Conservation (phyloP, 208 protist species). For the Trypanosoma boissoni region DNA sequence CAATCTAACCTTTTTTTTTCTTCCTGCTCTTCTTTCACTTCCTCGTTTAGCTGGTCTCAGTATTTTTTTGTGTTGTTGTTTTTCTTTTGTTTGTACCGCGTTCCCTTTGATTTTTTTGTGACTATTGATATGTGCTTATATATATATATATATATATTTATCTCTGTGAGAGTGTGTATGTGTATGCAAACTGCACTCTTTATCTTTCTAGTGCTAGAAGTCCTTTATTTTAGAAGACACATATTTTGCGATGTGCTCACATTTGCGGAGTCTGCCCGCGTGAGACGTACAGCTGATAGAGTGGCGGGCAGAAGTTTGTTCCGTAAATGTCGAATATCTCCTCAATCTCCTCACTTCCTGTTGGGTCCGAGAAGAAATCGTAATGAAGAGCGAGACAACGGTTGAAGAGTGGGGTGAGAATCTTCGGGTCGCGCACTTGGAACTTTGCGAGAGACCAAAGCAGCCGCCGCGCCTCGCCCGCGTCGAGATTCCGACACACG, state of each 20-base stretch:
- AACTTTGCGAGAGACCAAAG: constrained; percentile 90
- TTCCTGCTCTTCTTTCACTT: constrained; percentile 2
- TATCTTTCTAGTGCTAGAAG: not conserved
- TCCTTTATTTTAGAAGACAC: not conserved
- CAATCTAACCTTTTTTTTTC: constrained; percentile 5
- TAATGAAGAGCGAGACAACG: constrained; percentile 84
- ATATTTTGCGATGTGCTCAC: not conserved
- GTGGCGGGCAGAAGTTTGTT: constrained; percentile 73
- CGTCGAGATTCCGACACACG: constrained; percentile 80
- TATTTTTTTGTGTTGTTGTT: not conserved
- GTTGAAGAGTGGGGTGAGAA: constrained; percentile 84
- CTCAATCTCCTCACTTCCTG: constrained; percentile 88
- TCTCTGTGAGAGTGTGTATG: too few relatives aligned
- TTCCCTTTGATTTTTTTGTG: not conserved
- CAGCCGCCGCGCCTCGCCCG: constrained; percentile 71
- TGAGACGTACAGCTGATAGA: constrained; percentile 89
- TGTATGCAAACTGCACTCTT: not conserved
- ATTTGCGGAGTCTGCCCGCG: constrained; percentile 40
- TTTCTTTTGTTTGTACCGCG: too few relatives aligned
- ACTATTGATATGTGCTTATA: constrained; percentile 7
- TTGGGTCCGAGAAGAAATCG: constrained; percentile 90
- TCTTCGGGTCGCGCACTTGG: constrained; percentile 76
- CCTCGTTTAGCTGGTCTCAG: not conserved
- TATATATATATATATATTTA: too few relatives aligned
- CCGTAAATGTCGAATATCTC: constrained; percentile 90